Evolutionary conservation across 2,329 filamentous ascomycete species (phyloP).

Genomic region (Phyllosticta citrichinensis): DNA sequence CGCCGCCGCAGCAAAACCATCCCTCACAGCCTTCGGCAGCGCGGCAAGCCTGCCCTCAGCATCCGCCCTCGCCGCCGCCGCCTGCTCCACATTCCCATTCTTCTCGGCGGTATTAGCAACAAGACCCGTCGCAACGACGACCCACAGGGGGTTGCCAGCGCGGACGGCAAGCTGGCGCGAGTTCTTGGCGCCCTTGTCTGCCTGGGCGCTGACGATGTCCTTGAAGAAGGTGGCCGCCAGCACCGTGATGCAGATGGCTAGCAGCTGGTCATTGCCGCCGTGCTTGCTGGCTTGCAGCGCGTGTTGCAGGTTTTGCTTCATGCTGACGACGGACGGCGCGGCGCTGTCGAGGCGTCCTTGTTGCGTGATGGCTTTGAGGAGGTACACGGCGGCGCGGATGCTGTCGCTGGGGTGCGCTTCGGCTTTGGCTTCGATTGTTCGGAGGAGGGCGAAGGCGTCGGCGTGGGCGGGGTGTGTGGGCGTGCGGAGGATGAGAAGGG

Average conservation of each 20-base stretch:
- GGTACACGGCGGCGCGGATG: conserved; percentile 66
- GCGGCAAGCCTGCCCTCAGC: conserved; percentile 21
- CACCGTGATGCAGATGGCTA: conserved; percentile 73
- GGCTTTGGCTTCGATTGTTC: conserved; percentile 58
- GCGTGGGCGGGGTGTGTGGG: conserved; percentile 34
- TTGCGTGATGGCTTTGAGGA: conserved; percentile 49
- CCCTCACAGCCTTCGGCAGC: neutral
- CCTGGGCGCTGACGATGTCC: conserved; percentile 59
- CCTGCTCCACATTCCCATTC: conserved; percentile 52
- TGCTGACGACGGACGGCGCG: conserved; percentile 53
- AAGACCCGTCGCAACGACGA: conserved; percentile 67
- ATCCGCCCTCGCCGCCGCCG: conserved; percentile 35
- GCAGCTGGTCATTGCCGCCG: conserved; percentile 65
- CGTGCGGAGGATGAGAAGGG: conserved; percentile 36
- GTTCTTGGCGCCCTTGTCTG: conserved; percentile 40
- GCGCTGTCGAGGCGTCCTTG: conserved; percentile 26
- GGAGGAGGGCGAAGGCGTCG: conserved; percentile 46
- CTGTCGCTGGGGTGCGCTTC: conserved; percentile 60
- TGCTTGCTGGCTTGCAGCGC: conserved; percentile 61
- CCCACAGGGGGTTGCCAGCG: conserved; percentile 26
- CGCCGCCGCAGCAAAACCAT: neutral
- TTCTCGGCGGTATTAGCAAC: conserved; percentile 65
- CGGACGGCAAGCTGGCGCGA: conserved; percentile 48
- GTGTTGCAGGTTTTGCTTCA: conserved; percentile 67
- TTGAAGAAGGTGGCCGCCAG: conserved; percentile 79